Base-by-base conservation (phyloP, 495 filamentous ascomycete genomes). In the Penicillium arizonense region DNA sequence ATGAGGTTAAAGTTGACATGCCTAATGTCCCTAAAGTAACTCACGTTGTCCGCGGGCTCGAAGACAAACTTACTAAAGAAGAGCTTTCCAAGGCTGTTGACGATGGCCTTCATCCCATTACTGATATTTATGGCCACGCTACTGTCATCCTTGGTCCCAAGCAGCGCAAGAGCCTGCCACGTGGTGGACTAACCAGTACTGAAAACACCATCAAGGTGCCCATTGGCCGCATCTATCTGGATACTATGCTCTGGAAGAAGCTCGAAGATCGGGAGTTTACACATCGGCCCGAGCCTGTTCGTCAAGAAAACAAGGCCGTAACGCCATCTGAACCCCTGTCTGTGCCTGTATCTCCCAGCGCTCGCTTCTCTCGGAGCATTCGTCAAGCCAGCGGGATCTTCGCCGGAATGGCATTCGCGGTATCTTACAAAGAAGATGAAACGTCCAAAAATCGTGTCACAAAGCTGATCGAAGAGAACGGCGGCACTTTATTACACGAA, bases 351-450 rank as follows among this genome's bases (percentile, higher is more conserved):
- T 75, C 76, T 7, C 77, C 78, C 7, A 70, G 67, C 16, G 64
- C 68, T 46, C 67, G 73, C 7, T 47, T 70, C 3, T 74, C 73
- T 9, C 77, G 76, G 47, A 69, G 62, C 33, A 53, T 71, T 24
- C 58, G 69, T 21, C 59, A 58, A 37, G 50, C 59, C 0, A 56
- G 55, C 33, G 76, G 72, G 0, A 55, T 93, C 1, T 93, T 96
- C 61, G 68, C 79, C 20, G 81, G 84, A 24, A 92, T 92, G 88
- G 86, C 83, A 1, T 93, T 96, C 68, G 88, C 89, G 0, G 81
- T 92, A 11, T 88, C 88, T 11, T 88, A 86, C 53, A 78, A 81
- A 46, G 77, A 78, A 16, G 64, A 78, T n/a, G 76, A 81, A 18
- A 79, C 78, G 34, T 70, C 61, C 32, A 80, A 79, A 44, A 77